These are phyloP conservation scores for Fusarium sororula DNA, from an alignment of 2,329 filamentous ascomycete genomes.

Conservation along the genomic window DNA sequence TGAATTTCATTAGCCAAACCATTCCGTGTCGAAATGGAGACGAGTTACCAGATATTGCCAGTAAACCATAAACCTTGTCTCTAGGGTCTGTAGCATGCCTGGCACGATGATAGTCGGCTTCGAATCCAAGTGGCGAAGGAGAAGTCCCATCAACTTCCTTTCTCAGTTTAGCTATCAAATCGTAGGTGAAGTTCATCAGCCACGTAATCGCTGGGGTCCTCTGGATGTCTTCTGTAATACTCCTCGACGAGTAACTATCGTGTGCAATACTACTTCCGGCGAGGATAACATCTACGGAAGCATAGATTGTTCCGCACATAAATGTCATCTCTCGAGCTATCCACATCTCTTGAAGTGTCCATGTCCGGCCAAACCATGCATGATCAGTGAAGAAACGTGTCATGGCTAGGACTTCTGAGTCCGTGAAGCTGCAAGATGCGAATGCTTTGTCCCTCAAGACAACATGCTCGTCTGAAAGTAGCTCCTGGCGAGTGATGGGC, in stretches of 20 bases:
- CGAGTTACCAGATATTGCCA: background rate
- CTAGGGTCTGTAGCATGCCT: background rate
- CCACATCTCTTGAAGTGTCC: constrained; percentile 10
- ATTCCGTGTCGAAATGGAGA: fast-evolving
- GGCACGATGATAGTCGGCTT: background rate
- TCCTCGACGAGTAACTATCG: background rate
- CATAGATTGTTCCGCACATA: background rate
- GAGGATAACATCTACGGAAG: background rate
- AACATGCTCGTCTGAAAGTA: background rate
- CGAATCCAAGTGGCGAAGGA: background rate
- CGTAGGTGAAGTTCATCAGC: background rate
- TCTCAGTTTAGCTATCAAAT: background rate
- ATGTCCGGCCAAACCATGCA: background rate
- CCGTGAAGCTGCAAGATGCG: background rate
- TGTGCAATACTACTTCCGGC: background rate
- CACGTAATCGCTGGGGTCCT: background rate
- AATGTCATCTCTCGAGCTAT: background rate
- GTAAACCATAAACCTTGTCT: background rate
- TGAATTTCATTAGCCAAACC: background rate
- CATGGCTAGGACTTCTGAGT: background rate
- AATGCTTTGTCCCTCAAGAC: background rate
- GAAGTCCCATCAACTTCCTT: background rate
- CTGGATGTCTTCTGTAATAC: background rate
- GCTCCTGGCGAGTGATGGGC: background rate
- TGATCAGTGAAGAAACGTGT: background rate